Base-by-base conservation (phyloP, 2,329 filamentous ascomycete species). In the Cadophora luteo-olivacea region DNA sequence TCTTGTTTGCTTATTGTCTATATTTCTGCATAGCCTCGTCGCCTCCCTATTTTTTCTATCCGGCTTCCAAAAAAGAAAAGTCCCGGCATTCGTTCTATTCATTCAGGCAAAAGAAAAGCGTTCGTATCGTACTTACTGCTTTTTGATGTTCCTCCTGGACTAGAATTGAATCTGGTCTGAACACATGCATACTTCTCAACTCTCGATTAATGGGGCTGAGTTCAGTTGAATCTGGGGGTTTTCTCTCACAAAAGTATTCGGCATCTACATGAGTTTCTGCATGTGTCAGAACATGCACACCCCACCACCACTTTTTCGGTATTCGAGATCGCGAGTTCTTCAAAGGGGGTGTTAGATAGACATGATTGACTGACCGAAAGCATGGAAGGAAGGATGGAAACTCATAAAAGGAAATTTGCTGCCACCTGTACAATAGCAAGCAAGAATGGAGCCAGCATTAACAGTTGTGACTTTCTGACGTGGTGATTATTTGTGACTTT, bases 1-100 rank as follows among this genome's bases (percentile, higher is more conserved):
- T 72, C 64, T 72, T 73, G 70, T 69, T 74, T 73, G 71, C 73
- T 73, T 69, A 72, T 71, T 77, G 74, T 74, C 69, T 57, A 71
- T 74, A 72, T 73, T 73, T 69, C 69, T 70, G 73, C 73, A 73
- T 72, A 73, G 70, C 72, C 65, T 67, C 68, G 69, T 67, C 51
- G 25, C 38, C 7, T 61, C 36, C 65, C 38, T 61, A 55, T 64
- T 45, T 55, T 49, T 22, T 41, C 29, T 9, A 24, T 22, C n/a
- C 57, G 36, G 38, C n/a, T 29, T 58, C 22, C 36, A 24, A 38
- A 60, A 58, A 60, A 45, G 36, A 49, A 57, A 65, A 57, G 52
- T 49, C 33, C 63, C 22, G 52, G 63, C 51, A 65, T 58, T 24
- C 22, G n/a, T 60, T 41, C 22, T 29, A 25, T n/a, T 41, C 55